These are phyloP conservation scores for Pyrenochaeta sp. DNA, from an alignment of 2,329 filamentous ascomycete genomes.

Conservation along the genomic window DNA sequence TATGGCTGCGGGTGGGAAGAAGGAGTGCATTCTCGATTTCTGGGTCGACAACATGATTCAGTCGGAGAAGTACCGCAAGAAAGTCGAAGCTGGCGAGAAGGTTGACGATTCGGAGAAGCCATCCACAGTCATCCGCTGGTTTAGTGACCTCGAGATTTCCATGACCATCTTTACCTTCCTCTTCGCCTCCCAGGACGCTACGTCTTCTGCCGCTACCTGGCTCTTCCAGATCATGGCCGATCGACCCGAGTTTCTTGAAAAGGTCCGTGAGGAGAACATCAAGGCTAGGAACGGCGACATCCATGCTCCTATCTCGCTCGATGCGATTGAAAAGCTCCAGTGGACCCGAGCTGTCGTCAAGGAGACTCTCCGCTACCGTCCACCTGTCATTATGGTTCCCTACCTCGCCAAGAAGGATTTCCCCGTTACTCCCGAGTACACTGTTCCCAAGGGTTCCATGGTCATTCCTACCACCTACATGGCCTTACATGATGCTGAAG, in stretches of 20 bases:
- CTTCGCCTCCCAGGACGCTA: slow-evolving; percentile 97
- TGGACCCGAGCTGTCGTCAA: slow-evolving; percentile 92
- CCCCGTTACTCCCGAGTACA: slow-evolving; percentile 86
- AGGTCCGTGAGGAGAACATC: slow-evolving; percentile 90
- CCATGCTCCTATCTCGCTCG: slow-evolving; percentile 76
- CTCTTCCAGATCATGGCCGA: slow-evolving; percentile 94
- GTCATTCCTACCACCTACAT: slow-evolving; percentile 91
- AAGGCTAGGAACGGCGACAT: slow-evolving; percentile 77
- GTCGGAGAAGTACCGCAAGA: slow-evolving; percentile 81
- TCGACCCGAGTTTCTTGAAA: slow-evolving; percentile 89
- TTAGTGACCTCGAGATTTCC: slow-evolving; percentile 88
- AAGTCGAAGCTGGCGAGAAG: slow-evolving; percentile 74
- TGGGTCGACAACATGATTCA: slow-evolving; percentile 86
- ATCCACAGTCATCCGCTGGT: slow-evolving; percentile 80
- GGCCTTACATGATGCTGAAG: slow-evolving; percentile 89
- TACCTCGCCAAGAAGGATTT: slow-evolving; percentile 96
- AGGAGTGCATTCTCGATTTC: slow-evolving; percentile 93
- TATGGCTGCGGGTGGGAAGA: slow-evolving; percentile 86
- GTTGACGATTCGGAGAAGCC: slow-evolving; percentile 76
- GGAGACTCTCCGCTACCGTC: slow-evolving; percentile 76
- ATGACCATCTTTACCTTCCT: slow-evolving; percentile 96
- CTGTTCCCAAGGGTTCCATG: slow-evolving; percentile 95
- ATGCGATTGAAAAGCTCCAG: slow-evolving; percentile 84
- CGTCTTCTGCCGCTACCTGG: slow-evolving; percentile 92
- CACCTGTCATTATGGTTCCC: slow-evolving; percentile 96